A percentile compares a stretch with the other conserved stretches of the same genome.
Conservation (phyloP, 768 basidiomycete genomes). For the Hortiboletus campestris region DNA sequence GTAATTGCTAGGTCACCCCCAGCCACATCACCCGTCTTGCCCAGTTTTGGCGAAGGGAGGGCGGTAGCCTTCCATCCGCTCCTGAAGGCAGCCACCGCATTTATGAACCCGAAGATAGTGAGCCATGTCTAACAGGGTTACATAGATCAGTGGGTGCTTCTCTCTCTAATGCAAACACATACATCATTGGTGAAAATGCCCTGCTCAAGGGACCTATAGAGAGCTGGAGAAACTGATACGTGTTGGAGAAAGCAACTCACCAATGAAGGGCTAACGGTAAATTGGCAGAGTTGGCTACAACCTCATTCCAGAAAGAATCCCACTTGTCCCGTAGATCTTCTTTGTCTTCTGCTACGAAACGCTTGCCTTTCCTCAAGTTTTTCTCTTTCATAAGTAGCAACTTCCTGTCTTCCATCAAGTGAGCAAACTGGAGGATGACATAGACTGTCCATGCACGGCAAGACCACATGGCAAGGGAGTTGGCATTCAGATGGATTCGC, state of each 20-base stretch:
- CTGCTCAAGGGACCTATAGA: conserved; percentile 59
- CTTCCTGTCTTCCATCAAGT: conserved; percentile 65
- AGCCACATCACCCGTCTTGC: neutral
- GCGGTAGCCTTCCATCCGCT: conserved; percentile 73
- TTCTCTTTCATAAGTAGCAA: conserved; percentile 55
- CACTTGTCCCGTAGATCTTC: conserved; percentile 56
- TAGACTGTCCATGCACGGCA: conserved; percentile 82
- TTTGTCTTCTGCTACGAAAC: conserved; percentile 49
- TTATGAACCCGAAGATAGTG: conserved; percentile 42
- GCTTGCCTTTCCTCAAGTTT: conserved; percentile 57
- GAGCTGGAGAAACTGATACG: neutral
- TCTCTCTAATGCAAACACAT: conserved; percentile 16
- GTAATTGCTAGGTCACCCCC: conserved; percentile 2
- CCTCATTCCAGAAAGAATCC: conserved; percentile 69
- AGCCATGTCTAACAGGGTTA: conserved; percentile 36
- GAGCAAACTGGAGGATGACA: conserved; percentile 71
- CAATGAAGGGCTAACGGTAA: conserved; percentile 86
- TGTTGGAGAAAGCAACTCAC: conserved; percentile 38
- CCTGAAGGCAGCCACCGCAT: conserved; percentile 60
- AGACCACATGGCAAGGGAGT: conserved; percentile 63
- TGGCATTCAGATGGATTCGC: conserved; percentile 44
- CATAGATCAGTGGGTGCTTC: conserved; percentile 1
- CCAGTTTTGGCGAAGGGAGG: conserved; percentile 8
- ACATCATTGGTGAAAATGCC: conserved; percentile 71
- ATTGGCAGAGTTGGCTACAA: conserved; percentile 70